Base-by-base conservation (phyloP, 2,329 filamentous ascomycete genomes). In the Xylaria sp. region DNA sequence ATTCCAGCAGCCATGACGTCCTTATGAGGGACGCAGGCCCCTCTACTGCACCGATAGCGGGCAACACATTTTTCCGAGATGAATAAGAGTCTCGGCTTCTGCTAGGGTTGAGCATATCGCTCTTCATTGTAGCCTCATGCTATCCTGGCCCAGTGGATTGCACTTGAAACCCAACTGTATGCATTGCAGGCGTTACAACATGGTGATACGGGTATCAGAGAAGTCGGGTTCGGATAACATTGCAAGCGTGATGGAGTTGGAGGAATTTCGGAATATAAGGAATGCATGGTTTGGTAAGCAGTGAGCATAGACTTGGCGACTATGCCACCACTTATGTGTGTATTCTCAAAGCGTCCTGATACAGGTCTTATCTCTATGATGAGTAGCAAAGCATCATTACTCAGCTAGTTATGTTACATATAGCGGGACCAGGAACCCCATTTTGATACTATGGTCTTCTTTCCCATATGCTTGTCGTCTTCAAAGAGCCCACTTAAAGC, bases 11-110 rank as follows among this genome's bases (percentile, higher is more conserved):
- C 34, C 81, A 84, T 60, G 87, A 89, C 63, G 80, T 88, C 34
- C 83, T 85, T 25, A 89, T 89, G 87, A 77, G 81, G 45, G 87
- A 89, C 68, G 85, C 83, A 25, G 85, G 84, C 6, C 85, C 86
- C 7, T 85, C 85, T 9, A 86, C 86, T 2, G 86, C 86, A 9
- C 84, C 86, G 15, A 78, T 86, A 64, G 81, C 80, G 56, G 81
- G 80, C 52, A 83, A 81, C 72, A 79, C 81, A 36, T 87, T 87
- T 72, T 87, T 87, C 75, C 82, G 83, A 64, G 84, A 86, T 66
- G 80, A 85, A 61, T 77, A 72, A 67, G 36, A 15, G 28, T 63
- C n/a, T 48, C 28, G 20, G 56, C 23, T 50, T 36, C 48, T 46
- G 30, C 32, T 45, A 30, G 18, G 60, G n/a, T 25, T 43, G 20